phyloP scores from a whole-genome alignment of 1,284 basidiomycete genomes.

The Malassezia psittaci region DNA sequence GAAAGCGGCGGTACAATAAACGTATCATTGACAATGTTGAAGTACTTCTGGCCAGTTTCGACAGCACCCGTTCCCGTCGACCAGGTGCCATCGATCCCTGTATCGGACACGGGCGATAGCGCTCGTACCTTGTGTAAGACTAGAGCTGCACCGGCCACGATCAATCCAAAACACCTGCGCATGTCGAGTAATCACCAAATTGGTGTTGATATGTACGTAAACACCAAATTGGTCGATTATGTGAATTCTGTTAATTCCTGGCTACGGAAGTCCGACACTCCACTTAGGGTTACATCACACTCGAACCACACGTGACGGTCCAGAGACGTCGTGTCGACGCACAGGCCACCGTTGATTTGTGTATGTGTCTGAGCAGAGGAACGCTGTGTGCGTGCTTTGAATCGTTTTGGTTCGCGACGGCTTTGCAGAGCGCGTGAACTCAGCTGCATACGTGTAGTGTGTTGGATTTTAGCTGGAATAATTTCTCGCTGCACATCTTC shows the following conservation, averaged over 20 bases:
- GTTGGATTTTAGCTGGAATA: too few species aligned
- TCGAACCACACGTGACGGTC: slow-evolving; percentile 26
- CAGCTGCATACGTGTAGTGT: slow-evolving; percentile 13
- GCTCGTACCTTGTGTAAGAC: not conserved
- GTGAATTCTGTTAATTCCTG: not conserved
- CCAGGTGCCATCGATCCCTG: slow-evolving; percentile 37
- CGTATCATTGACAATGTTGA: slow-evolving; percentile 36
- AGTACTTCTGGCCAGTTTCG: slow-evolving; percentile 37
- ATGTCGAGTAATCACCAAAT: not conserved
- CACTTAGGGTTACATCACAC: slow-evolving; percentile 10
- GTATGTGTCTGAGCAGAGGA: not conserved
- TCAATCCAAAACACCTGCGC: not conserved
- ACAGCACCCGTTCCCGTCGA: slow-evolving; percentile 34
- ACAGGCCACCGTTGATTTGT: not conserved
- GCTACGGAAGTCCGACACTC: slow-evolving; percentile 1
- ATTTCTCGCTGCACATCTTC: not conserved
- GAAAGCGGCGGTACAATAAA: slow-evolving; percentile 36
- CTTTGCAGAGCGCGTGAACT: slow-evolving; percentile 18
- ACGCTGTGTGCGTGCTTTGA: not conserved
- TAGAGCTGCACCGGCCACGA: not conserved
- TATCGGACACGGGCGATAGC: slow-evolving; percentile 1
- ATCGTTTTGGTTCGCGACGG: slow-evolving; percentile 18
- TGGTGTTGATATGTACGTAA: not conserved
- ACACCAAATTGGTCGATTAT: not conserved
- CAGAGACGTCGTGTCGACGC: not conserved